Evolutionary conservation across 768 basidiomycete genomes (phyloP), one percentile per base, ranked within the genome.

Genomic region (Cystobasidium onofrii): DNA sequence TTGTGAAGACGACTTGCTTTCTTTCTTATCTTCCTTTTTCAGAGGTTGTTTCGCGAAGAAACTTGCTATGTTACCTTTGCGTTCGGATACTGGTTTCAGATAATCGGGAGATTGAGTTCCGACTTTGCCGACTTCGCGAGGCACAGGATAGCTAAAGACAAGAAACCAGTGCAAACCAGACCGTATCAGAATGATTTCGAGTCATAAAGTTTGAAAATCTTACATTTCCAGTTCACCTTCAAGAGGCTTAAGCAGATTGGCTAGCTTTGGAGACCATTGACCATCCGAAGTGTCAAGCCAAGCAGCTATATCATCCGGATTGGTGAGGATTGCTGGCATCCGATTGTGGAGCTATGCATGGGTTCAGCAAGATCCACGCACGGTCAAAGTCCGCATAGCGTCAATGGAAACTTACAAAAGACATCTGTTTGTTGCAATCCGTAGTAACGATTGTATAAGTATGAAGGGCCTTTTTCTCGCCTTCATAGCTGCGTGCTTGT

Each of bases 361-460:
- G 7, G 31, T 4, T 57, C 54, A 57, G 31, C 25, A 6, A 39
- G n/a, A 33, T 13, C 10, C 15, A 6, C 23, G 15, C 10, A 33
- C 3, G 25, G 31, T 39, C 52, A 54, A 44, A 66, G 44, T 9
- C 4, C 23, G 7, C 20, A 17, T 6, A 46, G 43, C 36, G 31
- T 33, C 25, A 4, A 20, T 54, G 15, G 9, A 27, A 27, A 65
- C 74, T n/a, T 18, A 78, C 78, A 25, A 92, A 97, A 6, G 82
- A 82, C 57, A 92, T 84, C 6, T 87, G 85, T 70, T 86, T 86
- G 79, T 86, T 85, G 55, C 90, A 86, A 36, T 85, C 80, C 0
- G 92, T 92, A 0, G 95, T 99, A 60, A 98, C 88, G 69, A 98
- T 91, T 0, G 90, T 88, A 79, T 91, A 97, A 0, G 91, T 89